Base-by-base conservation (phyloP, 176 grass and related monocot genomes). In the Panicum miliaceum region DNA sequence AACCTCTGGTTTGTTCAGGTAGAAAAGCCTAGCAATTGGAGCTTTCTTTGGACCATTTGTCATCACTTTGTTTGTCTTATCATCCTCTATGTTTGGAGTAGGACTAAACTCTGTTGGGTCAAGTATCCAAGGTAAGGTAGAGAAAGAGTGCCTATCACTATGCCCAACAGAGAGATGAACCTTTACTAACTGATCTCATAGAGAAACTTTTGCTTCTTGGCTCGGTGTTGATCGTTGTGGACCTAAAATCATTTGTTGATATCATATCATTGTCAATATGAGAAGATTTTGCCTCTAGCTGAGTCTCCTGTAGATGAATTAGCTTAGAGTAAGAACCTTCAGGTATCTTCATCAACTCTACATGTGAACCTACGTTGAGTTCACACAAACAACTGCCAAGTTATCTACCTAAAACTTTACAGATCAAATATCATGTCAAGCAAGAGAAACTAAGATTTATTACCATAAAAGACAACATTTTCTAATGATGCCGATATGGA, bases 1-100 rank as follows among this genome's bases (percentile, higher is more conserved):
- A 76, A 61, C 48, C 80, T 94, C 94, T 52, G 91, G 89, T 88
- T 88, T 97, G 87, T 97, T 97, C 50, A 97, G 82, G 88, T 79
- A 79, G 82, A 89, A 75, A 12, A 94, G 91, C 32, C 91, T 84
- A 14, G 45, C 25, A 1, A 97, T 79, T 45, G 94, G 74, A 70
- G 85, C 85, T 64, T 62, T 79, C 84, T 90, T 93, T 47, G 2
- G 61, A 50, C 46, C 52, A 20, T 40, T 72, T 73, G 69, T 19
- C 46, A 48, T 43, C 56, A 75, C 70, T 76, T 76, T 40, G 14
- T 74, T 19, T 57, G 52, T 54, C 19, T 41, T 12, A 53, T 91
- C 89, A 16, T 57, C 56, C 29, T 91, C 82, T 50, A 35, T 42
- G n/a, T 71, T 41, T 5, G 16, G 62, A 57, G 8, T 40, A 37